phyloP scores from a whole-genome alignment of 2,329 filamentous ascomycete species.

The Apiospora malaysiana region DNA sequence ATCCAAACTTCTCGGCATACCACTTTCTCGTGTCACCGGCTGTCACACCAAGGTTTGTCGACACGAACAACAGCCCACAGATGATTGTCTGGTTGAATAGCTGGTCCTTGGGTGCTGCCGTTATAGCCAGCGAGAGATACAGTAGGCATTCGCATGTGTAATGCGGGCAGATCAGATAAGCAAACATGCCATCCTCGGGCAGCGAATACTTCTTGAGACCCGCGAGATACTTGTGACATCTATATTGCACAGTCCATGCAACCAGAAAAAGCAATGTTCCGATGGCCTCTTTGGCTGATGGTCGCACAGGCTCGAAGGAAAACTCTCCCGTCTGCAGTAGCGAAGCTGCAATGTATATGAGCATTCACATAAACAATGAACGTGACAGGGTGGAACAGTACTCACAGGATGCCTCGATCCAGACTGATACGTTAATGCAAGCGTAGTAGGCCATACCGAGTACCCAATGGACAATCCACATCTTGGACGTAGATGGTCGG shows the following conservation, averaged over 20 bases:
- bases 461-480: constrained; percentile 86
- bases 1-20: constrained; percentile 79
- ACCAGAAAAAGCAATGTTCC: constrained; percentile 69
- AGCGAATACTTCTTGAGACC: constrained; percentile 82
- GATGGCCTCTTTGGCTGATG: constrained; percentile 55
- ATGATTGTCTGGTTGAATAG: constrained; percentile 76
- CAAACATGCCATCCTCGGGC: constrained; percentile 75
- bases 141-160: constrained; percentile 89
- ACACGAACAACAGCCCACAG: constrained; percentile 74
- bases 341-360: constrained; percentile 36
- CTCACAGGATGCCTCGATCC: constrained; percentile 82
- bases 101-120: constrained; percentile 71
- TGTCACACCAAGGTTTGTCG: constrained; percentile 80
- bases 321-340: constrained; percentile 35
- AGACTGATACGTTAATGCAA: constrained; percentile 74
- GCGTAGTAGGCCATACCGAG: constrained; percentile 81
- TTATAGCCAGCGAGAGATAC: constrained; percentile 78
- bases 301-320: constrained; percentile 37
- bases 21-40: constrained; percentile 79
- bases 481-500: constrained; percentile 73
- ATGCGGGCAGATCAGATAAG: constrained; percentile 79
- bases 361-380: neutral
- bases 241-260: constrained; percentile 76
- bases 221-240: constrained; percentile 73
- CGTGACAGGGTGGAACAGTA: constrained; percentile 25